Conservation (phyloP, 148 eudicot species). For the Mesembryanthemum crystallinum region DNA sequence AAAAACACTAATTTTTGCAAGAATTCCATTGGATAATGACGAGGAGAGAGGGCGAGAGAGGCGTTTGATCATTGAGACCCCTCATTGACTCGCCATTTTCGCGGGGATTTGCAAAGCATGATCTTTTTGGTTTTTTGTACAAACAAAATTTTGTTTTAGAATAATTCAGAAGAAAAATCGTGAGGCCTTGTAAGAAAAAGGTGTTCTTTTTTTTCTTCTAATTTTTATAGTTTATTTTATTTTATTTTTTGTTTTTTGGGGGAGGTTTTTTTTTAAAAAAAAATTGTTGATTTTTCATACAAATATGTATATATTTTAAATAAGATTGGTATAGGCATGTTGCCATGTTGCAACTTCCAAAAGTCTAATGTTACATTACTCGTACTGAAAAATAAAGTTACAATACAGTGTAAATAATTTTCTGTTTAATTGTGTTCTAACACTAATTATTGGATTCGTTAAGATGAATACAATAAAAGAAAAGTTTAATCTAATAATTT, state of each 20-base stretch:
- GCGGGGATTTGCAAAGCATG: constrained; percentile 6
- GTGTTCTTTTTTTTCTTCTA: not conserved
- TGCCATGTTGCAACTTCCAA: too few relatives aligned
- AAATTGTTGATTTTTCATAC: not conserved
- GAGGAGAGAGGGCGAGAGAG: constrained; percentile 3
- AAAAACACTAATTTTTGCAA: constrained; percentile 14
- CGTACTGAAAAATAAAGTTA: too few relatives aligned
- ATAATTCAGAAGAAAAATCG: not conserved
- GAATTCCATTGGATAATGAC: not conserved
- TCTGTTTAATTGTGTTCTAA: not conserved
- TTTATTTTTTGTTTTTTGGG: not conserved
- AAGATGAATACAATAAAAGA: too few relatives aligned
- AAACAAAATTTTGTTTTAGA: not conserved
- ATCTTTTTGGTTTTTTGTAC: too few relatives aligned
- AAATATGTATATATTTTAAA: not conserved
- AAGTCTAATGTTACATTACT: too few relatives aligned
- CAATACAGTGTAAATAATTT: not conserved
- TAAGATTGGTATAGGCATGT: too few relatives aligned
- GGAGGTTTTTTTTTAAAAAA: not conserved
- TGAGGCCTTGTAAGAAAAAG: not conserved
- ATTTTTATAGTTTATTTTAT: too few relatives aligned
- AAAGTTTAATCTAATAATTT: too few relatives aligned
- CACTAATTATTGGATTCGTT: too few relatives aligned
- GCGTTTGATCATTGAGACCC: constrained; percentile 17
- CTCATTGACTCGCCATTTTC: constrained; percentile 26